Evolutionary conservation across 495 filamentous ascomycete species (phyloP).

Genomic region (Penicillium waksmanii): DNA sequence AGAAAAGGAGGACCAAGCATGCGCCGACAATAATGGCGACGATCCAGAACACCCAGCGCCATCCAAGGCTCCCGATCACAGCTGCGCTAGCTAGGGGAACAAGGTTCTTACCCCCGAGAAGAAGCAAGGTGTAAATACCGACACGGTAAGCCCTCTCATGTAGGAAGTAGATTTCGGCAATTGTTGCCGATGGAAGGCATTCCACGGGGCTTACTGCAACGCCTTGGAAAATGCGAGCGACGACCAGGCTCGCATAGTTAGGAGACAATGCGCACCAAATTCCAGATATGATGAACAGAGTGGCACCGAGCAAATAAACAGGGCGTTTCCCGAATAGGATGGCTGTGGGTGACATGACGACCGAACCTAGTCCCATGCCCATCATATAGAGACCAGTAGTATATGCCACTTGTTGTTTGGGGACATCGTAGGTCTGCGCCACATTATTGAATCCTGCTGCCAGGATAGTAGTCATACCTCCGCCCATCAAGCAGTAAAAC

Average conservation of each 20-base stretch:
- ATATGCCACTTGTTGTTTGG: slow-evolving; percentile 75
- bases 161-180: slow-evolving; percentile 95
- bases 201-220: slow-evolving; percentile 91
- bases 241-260: slow-evolving; percentile 76
- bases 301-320: slow-evolving; percentile 80
- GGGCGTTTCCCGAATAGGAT: slow-evolving; percentile 91
- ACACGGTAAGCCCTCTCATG: slow-evolving; percentile 94
- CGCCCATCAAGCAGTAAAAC: slow-evolving; percentile 89
- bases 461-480: slow-evolving; percentile 89
- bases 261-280: slow-evolving; percentile 88
- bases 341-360: slow-evolving; percentile 86
- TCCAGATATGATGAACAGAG: slow-evolving; percentile 74
- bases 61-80: slow-evolving; percentile 75
- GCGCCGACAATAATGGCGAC: slow-evolving; percentile 83
- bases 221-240: slow-evolving; percentile 86
- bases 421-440: slow-evolving; percentile 68
- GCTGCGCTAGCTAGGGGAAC: slow-evolving; percentile 86
- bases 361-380: slow-evolving; percentile 83
- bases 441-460: slow-evolving; percentile 90
- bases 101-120: slow-evolving; percentile 92
- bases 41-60: slow-evolving; percentile 88
- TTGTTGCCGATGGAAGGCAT: slow-evolving; percentile 89
- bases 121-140: slow-evolving; percentile 90
- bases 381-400: slow-evolving; percentile 97
- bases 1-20: slow-evolving; percentile 73